Conservation (phyloP, 768 basidiomycete genomes). For the Exsudoporus frostii region DNA sequence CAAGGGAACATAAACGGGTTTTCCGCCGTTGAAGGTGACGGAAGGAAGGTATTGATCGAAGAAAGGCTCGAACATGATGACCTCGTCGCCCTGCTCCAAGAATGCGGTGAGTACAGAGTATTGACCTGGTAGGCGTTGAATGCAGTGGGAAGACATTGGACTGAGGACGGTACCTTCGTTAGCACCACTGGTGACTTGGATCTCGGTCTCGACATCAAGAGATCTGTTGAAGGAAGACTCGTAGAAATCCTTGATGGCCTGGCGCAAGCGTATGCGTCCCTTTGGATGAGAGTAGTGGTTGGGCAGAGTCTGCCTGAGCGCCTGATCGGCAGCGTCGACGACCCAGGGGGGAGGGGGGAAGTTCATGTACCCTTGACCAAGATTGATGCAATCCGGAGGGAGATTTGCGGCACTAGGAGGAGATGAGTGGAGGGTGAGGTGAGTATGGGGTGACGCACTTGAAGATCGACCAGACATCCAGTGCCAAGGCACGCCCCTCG, state of each 20-base stretch:
- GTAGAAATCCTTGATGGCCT: constrained; percentile 84
- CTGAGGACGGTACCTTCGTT: constrained; percentile 71
- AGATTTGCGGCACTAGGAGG: constrained; percentile 75
- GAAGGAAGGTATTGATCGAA: constrained; percentile 95
- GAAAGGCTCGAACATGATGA: constrained; percentile 98
- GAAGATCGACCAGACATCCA: constrained; percentile 92
- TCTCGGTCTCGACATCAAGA: constrained; percentile 82
- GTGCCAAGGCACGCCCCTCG: constrained; percentile 72
- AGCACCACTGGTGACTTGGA: constrained; percentile 93
- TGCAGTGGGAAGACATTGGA: background rate
- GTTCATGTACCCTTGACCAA: constrained; percentile 96
- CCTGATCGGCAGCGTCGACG: constrained; percentile 65
- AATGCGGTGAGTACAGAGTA: constrained; percentile 93
- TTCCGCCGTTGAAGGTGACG: constrained; percentile 90
- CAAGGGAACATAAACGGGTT: constrained; percentile 90
- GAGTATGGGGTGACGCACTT: constrained; percentile 45
- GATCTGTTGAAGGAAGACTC: constrained; percentile 62
- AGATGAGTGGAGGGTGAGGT: constrained; percentile 8
- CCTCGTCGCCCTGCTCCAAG: constrained; percentile 89
- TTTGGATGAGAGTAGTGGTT: constrained; percentile 93
- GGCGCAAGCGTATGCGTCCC: constrained; percentile 80
- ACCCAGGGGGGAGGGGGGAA: constrained; percentile 84
- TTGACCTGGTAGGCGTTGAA: constrained; percentile 50
- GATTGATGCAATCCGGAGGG: constrained; percentile 89
- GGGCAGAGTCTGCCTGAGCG: constrained; percentile 55